Percentiles rank a stretch among this genome's conserved stretches.
Evolutionary conservation across 805 yeast genomes (phyloP).

Genomic region (Yarrowia sp.): DNA sequence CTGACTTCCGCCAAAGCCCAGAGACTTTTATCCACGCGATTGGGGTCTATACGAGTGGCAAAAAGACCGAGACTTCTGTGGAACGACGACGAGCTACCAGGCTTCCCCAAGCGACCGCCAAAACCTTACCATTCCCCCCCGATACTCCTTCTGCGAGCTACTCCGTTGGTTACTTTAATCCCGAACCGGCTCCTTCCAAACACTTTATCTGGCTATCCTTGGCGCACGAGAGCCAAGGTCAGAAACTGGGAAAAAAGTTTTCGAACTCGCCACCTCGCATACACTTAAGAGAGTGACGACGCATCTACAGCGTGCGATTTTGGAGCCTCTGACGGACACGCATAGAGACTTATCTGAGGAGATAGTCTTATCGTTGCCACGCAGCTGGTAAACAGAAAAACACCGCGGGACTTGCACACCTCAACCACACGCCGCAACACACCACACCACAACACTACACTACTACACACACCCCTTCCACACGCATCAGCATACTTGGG

Average conservation of each 20-base stretch:
- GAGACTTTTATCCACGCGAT: background rate
- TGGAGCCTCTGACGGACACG: conserved; percentile 17
- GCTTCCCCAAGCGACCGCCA: no score
- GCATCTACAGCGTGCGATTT: conserved; percentile 22
- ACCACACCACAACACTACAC: conserved; percentile 4
- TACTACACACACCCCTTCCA: background rate
- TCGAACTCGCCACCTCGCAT: conserved; percentile 26
- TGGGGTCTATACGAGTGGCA: background rate
- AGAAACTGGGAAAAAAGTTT: conserved; percentile 3
- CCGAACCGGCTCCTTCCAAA: conserved; percentile 17
- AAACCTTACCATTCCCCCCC: background rate
- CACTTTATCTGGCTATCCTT: conserved; percentile 11
- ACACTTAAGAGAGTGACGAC: conserved; percentile 21
- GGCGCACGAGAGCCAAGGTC: conserved; percentile 22
- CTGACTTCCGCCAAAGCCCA: conserved; percentile 7
- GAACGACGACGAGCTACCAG: no score
- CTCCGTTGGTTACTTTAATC: background rate
- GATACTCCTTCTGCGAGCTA: background rate
- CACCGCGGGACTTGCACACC: background rate
- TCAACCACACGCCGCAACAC: background rate
- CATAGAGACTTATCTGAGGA: conserved; percentile 14
- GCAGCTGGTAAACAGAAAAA: background rate
- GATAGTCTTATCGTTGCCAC: conserved; percentile 24
- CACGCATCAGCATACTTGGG: background rate
- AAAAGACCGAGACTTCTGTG: background rate